phyloP scores from a whole-genome alignment of 257 asterid genomes.

The Galeopsis tetrahit region DNA sequence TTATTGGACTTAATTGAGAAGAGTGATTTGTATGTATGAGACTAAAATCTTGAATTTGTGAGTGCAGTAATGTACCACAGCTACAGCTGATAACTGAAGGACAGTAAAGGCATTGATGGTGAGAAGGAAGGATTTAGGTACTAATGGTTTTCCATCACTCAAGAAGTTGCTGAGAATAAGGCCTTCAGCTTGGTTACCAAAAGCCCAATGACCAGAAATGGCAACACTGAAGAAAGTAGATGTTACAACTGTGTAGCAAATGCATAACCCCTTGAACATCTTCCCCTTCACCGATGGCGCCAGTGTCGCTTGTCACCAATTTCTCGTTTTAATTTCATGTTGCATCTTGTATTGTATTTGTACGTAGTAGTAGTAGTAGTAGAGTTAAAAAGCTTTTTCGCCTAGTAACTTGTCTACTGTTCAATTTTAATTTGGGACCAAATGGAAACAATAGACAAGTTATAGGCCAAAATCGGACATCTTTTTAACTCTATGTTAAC shows the following conservation, averaged over 20 bases:
- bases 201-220: constrained; percentile 91
- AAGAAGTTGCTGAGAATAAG: constrained; percentile 72
- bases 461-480: no score
- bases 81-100: constrained; percentile 89
- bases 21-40: background rate
- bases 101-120: constrained; percentile 73
- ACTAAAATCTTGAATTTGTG: no score
- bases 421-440: no score
- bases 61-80: constrained; percentile 46
- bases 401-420: no score
- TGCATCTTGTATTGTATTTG: background rate
- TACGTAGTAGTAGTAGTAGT: no score
- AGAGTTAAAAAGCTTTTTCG: no score
- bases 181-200: constrained; percentile 68
- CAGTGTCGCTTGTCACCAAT: constrained; percentile 64
- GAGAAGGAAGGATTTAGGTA: constrained; percentile 74
- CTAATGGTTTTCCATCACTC: constrained; percentile 51
- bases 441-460: no score
- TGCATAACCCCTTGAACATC: constrained; percentile 85
- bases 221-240: constrained; percentile 80
- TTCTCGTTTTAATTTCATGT: background rate
- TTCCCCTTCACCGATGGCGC: constrained; percentile 92
- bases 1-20: no score
- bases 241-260: constrained; percentile 67
- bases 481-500: no score